Evolutionary conservation across 768 basidiomycete species (phyloP).

Genomic region (Rhizopogon vesiculosus): DNA sequence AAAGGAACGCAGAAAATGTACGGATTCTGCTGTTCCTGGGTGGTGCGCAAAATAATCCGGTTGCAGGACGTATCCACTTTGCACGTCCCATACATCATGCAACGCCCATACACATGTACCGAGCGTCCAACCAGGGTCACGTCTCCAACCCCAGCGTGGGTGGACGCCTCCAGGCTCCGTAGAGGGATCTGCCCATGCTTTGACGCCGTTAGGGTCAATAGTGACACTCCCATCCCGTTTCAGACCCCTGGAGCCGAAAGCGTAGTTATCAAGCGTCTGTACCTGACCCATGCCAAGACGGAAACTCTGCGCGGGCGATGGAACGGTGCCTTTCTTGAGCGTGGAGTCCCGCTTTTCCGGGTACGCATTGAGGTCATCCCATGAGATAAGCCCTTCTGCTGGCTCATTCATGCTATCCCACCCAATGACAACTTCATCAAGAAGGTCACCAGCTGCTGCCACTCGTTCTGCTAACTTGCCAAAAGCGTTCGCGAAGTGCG

Average conservation of each 20-base stretch:
- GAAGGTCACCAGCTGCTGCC: slow-evolving; percentile 63
- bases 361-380: slow-evolving; percentile 60
- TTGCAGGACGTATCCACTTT: slow-evolving; percentile 57
- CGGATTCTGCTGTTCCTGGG: slow-evolving; percentile 37
- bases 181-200: slow-evolving; percentile 68
- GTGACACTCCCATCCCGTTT: slow-evolving; percentile 65
- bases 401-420: slow-evolving; percentile 99
- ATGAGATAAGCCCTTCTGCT: slow-evolving; percentile 68
- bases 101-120: slow-evolving; percentile 85
- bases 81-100: slow-evolving; percentile 86
- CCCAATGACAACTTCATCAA: slow-evolving; percentile 88
- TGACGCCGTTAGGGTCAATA: slow-evolving; percentile 79
- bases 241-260: slow-evolving; percentile 79
- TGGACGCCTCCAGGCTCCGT: slow-evolving; percentile 50
- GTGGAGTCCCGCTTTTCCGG: slow-evolving; percentile 66
- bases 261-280: slow-evolving; percentile 78
- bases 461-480: slow-evolving; percentile 74
- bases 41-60: slow-evolving; percentile 72
- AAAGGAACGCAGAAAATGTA: slow-evolving; percentile 73
- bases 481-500: slow-evolving; percentile 72
- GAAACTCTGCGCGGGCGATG: slow-evolving; percentile 81
- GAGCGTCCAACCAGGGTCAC: slow-evolving; percentile 66
- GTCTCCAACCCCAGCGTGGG: slow-evolving; percentile 79
- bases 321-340: slow-evolving; percentile 82
- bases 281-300: slow-evolving; percentile 84